Evolutionary conservation across 2,329 filamentous ascomycete species (phyloP).

Genomic region (Endoconidiophora laricicola): DNA sequence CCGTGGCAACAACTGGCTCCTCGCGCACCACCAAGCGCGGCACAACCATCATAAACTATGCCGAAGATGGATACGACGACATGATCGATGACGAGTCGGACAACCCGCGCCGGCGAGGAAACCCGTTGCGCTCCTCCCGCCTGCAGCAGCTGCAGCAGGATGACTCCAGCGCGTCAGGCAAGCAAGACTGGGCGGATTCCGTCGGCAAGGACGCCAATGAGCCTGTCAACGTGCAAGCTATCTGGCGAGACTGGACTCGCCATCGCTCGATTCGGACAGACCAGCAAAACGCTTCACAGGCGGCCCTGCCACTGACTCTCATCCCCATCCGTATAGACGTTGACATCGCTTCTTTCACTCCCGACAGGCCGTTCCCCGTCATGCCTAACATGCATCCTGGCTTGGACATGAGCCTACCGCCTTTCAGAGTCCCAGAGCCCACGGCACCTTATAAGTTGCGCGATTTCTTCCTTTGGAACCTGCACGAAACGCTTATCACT

Average conservation of each 20-base stretch:
- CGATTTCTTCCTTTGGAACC: constrained; percentile 94
- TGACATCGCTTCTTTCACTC: constrained; percentile 66
- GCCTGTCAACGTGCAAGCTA: constrained; percentile 73
- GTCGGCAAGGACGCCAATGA: constrained; percentile 64
- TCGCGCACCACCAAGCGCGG: constrained; percentile 91
- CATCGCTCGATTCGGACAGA: constrained; percentile 37
- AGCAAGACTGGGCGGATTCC: constrained; percentile 52
- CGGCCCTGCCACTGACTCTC: constrained; percentile 69
- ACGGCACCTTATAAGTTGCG: constrained; percentile 78
- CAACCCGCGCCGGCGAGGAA: constrained; percentile 59
- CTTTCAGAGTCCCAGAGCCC: constrained; percentile 63
- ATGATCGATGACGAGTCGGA: constrained; percentile 53
- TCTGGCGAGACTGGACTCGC: constrained; percentile 96
- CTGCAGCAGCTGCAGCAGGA: constrained; percentile 31
- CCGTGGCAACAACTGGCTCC: constrained; percentile 40
- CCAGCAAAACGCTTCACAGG: constrained; percentile 44
- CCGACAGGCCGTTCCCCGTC: constrained; percentile 46
- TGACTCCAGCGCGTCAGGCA: constrained; percentile 40
- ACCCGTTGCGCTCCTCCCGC: constrained; percentile 67
- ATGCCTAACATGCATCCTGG: constrained; percentile 30
- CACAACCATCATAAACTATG: constrained; percentile 93
- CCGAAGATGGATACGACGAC: constrained; percentile 87
- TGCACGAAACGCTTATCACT: constrained; percentile 85
- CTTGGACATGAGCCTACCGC: constrained; percentile 55
- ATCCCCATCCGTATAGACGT: constrained; percentile 95